Evolutionary conservation across 352 stramenopile genomes (phyloP).

Genomic region (Pythium angustatum): DNA sequence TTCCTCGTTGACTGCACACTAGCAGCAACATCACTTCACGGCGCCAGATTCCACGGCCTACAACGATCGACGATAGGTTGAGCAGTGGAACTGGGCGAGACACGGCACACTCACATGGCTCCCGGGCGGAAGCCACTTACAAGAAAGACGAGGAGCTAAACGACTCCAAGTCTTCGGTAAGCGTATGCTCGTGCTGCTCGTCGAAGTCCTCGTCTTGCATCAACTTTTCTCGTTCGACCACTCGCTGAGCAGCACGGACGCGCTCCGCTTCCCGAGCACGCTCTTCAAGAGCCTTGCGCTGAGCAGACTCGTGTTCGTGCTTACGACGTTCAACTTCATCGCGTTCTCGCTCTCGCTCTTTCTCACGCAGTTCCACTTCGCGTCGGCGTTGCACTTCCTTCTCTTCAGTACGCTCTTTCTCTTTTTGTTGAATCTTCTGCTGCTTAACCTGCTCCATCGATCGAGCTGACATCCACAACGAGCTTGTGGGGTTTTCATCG

Average conservation of each 20-base stretch:
- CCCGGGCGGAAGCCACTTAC: constrained; percentile 33
- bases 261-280: constrained; percentile 61
- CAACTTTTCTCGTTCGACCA: constrained; percentile 70
- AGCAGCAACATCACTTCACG: constrained; percentile 19
- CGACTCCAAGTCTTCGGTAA: constrained; percentile 79
- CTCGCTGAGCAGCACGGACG: constrained; percentile 49
- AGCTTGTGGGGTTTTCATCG: constrained; percentile 73
- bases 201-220: constrained; percentile 61
- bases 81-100: no score
- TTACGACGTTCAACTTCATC: constrained; percentile 73
- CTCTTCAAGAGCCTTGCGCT: constrained; percentile 57
- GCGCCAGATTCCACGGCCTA: constrained; percentile 10
- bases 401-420: constrained; percentile 71
- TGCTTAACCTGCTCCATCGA: constrained; percentile 89
- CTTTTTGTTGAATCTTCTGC: constrained; percentile 85
- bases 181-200: constrained; percentile 61
- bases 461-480: constrained; percentile 78
- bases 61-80: no score
- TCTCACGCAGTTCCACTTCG: constrained; percentile 61
- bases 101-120: neutral
- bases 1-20: neutral
- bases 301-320: constrained; percentile 44
- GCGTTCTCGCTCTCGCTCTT: constrained; percentile 61
- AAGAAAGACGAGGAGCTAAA: constrained; percentile 90
- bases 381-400: constrained; percentile 65